These are phyloP conservation scores for Hyaloscypha finlandica DNA, from an alignment of 495 filamentous ascomycete genomes.

Conservation along the genomic window DNA sequence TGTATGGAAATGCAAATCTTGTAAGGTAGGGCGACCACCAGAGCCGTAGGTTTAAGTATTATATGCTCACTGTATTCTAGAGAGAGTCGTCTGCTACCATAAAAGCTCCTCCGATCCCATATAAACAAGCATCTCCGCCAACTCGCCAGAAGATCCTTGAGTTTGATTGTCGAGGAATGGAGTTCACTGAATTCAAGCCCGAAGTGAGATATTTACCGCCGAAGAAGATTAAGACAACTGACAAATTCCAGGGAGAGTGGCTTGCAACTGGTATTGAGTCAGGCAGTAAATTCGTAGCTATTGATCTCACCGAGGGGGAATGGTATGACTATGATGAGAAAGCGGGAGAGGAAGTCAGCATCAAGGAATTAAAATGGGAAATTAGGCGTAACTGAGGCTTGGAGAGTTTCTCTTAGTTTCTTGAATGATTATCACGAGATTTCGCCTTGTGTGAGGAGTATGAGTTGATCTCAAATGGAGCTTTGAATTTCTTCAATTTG, in stretches of 20 bases:
- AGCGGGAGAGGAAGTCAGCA: constrained; percentile 73
- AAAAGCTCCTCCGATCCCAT: constrained; percentile 67
- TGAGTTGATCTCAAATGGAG: neutral
- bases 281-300: constrained; percentile 70
- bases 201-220: constrained; percentile 57
- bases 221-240: neutral
- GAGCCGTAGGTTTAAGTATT: neutral
- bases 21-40: constrained; percentile 57
- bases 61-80: constrained; percentile 34
- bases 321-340: constrained; percentile 90
- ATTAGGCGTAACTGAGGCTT: constrained; percentile 55
- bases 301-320: constrained; percentile 85
- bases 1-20: constrained; percentile 96
- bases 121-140: constrained; percentile 66
- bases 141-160: constrained; percentile 77
- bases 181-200: constrained; percentile 86
- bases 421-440: neutral
- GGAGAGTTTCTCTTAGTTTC: neutral
- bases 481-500: neutral
- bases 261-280: constrained; percentile 80
- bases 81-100: constrained; percentile 67
- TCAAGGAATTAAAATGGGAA: constrained; percentile 90
- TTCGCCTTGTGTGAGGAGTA: neutral
- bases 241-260: constrained; percentile 72
- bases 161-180: constrained; percentile 90